Conservation (phyloP, 257 asterid species). For the Salvia miltiorrhiza region DNA sequence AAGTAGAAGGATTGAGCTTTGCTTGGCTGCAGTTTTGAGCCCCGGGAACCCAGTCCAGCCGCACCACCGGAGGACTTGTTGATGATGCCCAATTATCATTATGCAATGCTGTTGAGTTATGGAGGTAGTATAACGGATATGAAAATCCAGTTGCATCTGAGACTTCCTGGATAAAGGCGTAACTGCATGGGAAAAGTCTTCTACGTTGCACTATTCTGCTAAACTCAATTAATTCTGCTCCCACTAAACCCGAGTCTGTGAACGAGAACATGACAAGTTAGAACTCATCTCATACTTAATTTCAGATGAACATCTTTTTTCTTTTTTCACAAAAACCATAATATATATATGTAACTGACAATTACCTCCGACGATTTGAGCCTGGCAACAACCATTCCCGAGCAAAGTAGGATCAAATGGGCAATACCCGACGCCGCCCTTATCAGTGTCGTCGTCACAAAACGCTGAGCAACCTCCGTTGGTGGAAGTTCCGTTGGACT, state of each 20-base stretch:
- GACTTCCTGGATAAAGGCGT: neutral
- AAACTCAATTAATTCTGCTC: neutral
- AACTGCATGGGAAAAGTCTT: conserved; percentile 3
- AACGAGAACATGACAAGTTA: neutral
- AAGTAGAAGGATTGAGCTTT: neutral
- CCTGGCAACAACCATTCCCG: conserved; percentile 10
- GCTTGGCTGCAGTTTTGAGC: neutral
- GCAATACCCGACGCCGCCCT: neutral
- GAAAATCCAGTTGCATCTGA: neutral
- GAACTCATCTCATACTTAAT: no score
- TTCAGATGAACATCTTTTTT: no score
- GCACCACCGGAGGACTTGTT: neutral
- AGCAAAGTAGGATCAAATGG: neutral
- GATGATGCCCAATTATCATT: neutral
- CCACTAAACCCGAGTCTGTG: neutral
- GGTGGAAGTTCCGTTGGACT: no score
- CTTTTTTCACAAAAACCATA: no score
- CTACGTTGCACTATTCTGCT: neutral
- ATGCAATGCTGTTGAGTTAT: neutral
- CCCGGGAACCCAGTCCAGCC: neutral
- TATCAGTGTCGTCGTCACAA: neutral
- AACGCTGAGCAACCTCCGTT: neutral
- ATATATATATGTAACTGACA: no score
- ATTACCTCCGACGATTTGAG: neutral
- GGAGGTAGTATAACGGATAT: neutral